Conservation (phyloP, 2,329 filamentous ascomycete genomes). For the Chaetomiaceae sp. region DNA sequence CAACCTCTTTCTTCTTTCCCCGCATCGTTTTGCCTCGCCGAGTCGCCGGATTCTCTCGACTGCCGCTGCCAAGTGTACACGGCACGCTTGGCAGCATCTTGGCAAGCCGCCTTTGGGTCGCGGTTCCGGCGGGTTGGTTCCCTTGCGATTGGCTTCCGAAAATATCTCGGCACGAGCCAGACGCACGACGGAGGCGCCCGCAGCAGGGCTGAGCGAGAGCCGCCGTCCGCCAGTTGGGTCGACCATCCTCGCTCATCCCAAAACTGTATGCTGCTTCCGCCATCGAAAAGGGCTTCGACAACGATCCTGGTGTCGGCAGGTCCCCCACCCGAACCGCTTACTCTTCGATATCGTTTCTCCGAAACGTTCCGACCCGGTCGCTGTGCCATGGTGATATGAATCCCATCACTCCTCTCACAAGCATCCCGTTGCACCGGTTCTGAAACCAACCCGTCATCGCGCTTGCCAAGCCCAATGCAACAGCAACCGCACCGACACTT, state of each 20-base stretch:
- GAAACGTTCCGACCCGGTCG: background rate
- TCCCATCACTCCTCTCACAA: background rate
- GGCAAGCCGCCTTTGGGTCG: slow-evolving; percentile 6
- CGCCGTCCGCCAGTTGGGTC: background rate
- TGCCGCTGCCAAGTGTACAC: slow-evolving; percentile 19
- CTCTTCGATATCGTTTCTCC: background rate
- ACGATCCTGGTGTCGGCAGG: too few species aligned
- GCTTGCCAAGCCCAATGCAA: slow-evolving; percentile 11
- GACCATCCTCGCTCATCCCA: background rate
- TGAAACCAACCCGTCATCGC: background rate
- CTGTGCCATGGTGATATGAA: background rate
- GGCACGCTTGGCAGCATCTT: slow-evolving; percentile 14
- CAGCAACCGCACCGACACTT: slow-evolving; percentile 12
- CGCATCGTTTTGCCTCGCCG: background rate
- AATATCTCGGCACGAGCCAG: slow-evolving; percentile 8
- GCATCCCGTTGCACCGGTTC: background rate
- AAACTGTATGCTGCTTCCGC: background rate
- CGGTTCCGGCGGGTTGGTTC: slow-evolving; percentile 13
- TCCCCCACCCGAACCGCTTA: too few species aligned
- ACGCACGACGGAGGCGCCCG: background rate
- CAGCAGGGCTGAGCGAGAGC: background rate
- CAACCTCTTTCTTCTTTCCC: slow-evolving; percentile 1
- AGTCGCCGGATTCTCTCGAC: slow-evolving; percentile 4
- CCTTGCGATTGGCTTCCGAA: slow-evolving; percentile 7
- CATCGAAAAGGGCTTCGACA: background rate